phyloP scores from a whole-genome alignment of 2,329 filamentous ascomycete genomes.

The Biscogniauxia marginata region DNA sequence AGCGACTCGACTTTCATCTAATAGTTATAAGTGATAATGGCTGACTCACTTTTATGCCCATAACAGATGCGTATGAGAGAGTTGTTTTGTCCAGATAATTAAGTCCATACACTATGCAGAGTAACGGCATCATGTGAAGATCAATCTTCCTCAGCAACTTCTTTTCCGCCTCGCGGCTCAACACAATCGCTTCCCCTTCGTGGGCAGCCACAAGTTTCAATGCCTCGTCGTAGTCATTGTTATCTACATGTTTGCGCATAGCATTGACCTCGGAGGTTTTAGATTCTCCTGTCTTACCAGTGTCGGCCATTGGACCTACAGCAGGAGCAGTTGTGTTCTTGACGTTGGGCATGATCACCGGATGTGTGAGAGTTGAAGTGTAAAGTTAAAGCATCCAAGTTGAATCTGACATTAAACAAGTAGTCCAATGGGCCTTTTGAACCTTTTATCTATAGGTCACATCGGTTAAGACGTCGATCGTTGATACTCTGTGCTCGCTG shows the following conservation, averaged over 20 bases:
- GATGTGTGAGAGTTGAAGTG: not conserved
- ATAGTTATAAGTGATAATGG: not conserved
- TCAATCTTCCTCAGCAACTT: constrained; percentile 46
- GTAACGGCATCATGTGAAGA: constrained; percentile 46
- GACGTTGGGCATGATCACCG: constrained; percentile 12
- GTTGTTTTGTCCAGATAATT: constrained; percentile 52
- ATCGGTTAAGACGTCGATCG: constrained; percentile 15
- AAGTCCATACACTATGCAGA: constrained; percentile 58
- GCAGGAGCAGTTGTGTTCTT: constrained; percentile 4
- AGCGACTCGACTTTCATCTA: not conserved
- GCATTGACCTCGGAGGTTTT: constrained; percentile 4
- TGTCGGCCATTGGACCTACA: constrained; percentile 5
- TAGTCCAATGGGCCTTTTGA: not conserved
- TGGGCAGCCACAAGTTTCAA: constrained; percentile 38
- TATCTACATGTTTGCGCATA: constrained; percentile 36
- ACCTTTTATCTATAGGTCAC: not conserved
- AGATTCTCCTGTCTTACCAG: constrained; percentile 17
- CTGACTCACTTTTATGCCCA: constrained; percentile 45
- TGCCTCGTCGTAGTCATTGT: constrained; percentile 43
- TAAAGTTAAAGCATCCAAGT: not conserved
- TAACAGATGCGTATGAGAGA: constrained; percentile 49
- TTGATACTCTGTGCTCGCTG: constrained; percentile 10
- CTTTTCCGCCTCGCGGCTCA: constrained; percentile 41
- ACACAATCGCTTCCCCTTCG: constrained; percentile 34
- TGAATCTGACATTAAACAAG: not conserved